Evolutionary conservation across 345 rosid species (phyloP).

Genomic region (Citrus hindsii): DNA sequence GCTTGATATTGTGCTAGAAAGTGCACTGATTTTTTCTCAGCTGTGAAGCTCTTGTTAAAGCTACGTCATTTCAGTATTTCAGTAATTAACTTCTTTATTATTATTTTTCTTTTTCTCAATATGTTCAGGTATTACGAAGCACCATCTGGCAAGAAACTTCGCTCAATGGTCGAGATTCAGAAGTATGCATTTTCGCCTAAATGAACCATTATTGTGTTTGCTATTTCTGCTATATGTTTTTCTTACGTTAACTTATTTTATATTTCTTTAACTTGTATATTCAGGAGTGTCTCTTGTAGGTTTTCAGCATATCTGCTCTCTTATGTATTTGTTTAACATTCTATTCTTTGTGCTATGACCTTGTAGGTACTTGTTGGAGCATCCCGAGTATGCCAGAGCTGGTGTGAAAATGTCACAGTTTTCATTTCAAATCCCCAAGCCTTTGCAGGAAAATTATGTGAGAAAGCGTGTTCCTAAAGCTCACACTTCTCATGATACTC

Average conservation of each 20-base stretch:
- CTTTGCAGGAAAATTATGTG: conserved; percentile 61
- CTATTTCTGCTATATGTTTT: neutral
- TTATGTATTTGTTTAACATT: neutral
- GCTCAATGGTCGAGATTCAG: conserved; percentile 76
- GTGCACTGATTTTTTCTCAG: neutral
- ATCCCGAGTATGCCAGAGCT: conserved; percentile 42
- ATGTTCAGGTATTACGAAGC: conserved; percentile 74
- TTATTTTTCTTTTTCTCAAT: neutral
- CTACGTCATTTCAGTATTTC: neutral
- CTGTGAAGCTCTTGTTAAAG: neutral
- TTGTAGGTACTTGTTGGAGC: conserved; percentile 55
- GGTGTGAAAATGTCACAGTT: conserved; percentile 56
- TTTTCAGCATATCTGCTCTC: neutral
- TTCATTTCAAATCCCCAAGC: conserved; percentile 77
- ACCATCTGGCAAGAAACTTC: conserved; percentile 88
- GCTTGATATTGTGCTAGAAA: neutral
- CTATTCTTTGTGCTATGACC: conserved; percentile 4
- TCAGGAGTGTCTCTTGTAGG: neutral
- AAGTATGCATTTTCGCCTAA: conserved; percentile 44
- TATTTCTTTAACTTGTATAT: neutral
- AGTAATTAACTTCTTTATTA: neutral
- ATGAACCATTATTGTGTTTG: neutral
- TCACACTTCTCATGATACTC: conserved; percentile 29
- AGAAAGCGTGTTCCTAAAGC: conserved; percentile 49
- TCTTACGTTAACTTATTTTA: neutral